Conservation (phyloP, 176 grass and related monocot genomes). For the Microstegium vimineum region DNA sequence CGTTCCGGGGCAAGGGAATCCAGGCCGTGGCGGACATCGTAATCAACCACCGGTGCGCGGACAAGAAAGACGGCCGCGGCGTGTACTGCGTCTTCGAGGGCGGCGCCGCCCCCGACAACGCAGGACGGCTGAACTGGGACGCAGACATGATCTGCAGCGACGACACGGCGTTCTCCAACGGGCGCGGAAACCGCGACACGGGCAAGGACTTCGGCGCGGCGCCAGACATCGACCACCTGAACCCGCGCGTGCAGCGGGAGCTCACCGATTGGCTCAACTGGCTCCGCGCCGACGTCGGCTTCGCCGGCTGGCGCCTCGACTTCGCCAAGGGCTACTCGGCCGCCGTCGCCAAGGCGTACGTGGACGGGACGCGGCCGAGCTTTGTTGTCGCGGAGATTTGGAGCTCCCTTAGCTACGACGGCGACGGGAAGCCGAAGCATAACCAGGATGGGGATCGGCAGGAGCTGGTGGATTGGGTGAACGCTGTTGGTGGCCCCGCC, state of each 20-base stretch:
- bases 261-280: conserved; percentile 66
- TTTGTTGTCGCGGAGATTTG: conserved; percentile 69
- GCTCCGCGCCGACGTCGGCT: conserved; percentile 62
- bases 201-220: conserved; percentile 43
- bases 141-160: conserved; percentile 58
- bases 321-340: conserved; percentile 56
- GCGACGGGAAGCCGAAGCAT: conserved; percentile 41
- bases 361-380: conserved; percentile 17
- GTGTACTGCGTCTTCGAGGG: conserved; percentile 73
- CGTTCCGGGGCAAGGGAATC: conserved; percentile 36
- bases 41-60: conserved; percentile 78
- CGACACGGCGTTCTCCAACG: conserved; percentile 52
- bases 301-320: conserved; percentile 66
- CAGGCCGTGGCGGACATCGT: conserved; percentile 59
- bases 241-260: conserved; percentile 54
- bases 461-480: conserved; percentile 61
- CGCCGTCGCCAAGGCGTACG: conserved; percentile 35
- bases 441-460: conserved; percentile 55
- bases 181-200: conserved; percentile 52
- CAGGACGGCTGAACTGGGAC: conserved; percentile 59
- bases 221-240: conserved; percentile 84
- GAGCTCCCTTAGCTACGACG: conserved; percentile 49
- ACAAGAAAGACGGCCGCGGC: conserved; percentile 43
- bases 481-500: conserved; percentile 27
- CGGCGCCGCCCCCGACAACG: conserved; percentile 25